These are phyloP conservation scores for Spinellus fusiger DNA, from an alignment of 192 early-diverging fungal genomes.

Conservation along the genomic window DNA sequence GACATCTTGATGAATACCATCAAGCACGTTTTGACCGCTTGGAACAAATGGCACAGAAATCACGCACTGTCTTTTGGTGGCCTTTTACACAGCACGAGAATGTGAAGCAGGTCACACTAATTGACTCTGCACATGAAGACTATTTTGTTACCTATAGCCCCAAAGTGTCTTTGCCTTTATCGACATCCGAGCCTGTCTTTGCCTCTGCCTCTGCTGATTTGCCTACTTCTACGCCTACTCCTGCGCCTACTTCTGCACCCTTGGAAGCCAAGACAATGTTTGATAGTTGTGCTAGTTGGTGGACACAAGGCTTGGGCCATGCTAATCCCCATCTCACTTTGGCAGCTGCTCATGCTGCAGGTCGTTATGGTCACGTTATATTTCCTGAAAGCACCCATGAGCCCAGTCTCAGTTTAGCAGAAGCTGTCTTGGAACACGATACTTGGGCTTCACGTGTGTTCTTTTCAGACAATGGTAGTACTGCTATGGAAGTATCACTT, in stretches of 20 bases:
- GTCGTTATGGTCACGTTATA: constrained; percentile 77
- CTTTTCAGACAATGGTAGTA: constrained; percentile 78
- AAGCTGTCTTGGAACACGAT: constrained; percentile 50
- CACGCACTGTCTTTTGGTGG: constrained; percentile 64
- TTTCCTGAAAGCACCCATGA: constrained; percentile 70
- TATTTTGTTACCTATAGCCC: constrained; percentile 47
- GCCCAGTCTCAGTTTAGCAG: constrained; percentile 54
- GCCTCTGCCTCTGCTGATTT: background rate
- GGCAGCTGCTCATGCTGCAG: constrained; percentile 59
- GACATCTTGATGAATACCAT: constrained; percentile 43
- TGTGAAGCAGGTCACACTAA: constrained; percentile 53
- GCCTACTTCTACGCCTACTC: background rate
- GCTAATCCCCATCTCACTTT: constrained; percentile 52
- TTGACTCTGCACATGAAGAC: constrained; percentile 72
- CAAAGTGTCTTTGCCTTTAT: constrained; percentile 14
- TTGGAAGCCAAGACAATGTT: constrained; percentile 33
- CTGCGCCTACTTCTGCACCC: background rate
- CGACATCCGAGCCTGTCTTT: background rate
- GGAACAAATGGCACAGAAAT: constrained; percentile 45
- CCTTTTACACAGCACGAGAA: constrained; percentile 72
- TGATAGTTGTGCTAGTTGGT: constrained; percentile 78
- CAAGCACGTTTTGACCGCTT: constrained; percentile 46
- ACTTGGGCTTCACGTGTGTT: constrained; percentile 68
- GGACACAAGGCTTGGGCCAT: constrained; percentile 77
- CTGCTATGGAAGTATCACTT: constrained; percentile 73